A percentile compares a stretch with the other conserved stretches of the same genome.
These are phyloP conservation scores for Puccinia hordei DNA, from an alignment of 1,284 basidiomycete species.

Conservation along the genomic window DNA sequence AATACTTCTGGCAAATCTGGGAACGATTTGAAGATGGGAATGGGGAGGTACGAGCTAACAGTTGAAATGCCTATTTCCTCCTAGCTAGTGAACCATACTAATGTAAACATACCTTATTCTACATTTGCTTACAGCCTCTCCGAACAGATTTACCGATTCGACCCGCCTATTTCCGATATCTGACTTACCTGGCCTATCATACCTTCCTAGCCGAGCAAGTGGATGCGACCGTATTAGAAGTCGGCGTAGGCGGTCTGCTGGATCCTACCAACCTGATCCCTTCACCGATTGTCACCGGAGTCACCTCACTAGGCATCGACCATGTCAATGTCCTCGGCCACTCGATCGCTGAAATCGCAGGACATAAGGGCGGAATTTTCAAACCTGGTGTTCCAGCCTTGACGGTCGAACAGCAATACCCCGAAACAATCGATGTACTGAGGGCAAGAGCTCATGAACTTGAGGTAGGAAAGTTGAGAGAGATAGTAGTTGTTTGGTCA, in stretches of 20 bases:
- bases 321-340: conserved; percentile 88
- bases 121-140: conserved; percentile 10
- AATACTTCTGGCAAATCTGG: conserved; percentile 97
- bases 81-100: too few relatives aligned
- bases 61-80: not conserved
- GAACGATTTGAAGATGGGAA: conserved; percentile 69
- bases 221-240: conserved; percentile 90
- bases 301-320: conserved; percentile 88
- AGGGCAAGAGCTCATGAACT: conserved; percentile 38
- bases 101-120: not conserved
- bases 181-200: conserved; percentile 91
- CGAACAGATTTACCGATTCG: conserved; percentile 68
- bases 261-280: conserved; percentile 97
- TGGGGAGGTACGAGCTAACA: conserved; percentile 26
- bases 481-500: not conserved
- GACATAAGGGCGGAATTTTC: conserved; percentile 96
- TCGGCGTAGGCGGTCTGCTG: conserved; percentile 90
- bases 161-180: conserved; percentile 91
- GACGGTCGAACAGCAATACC: conserved; percentile 29
- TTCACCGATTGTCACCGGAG: conserved; percentile 80
- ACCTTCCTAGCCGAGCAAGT: conserved; percentile 65
- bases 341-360: conserved; percentile 85
- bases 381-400: conserved; percentile 63
- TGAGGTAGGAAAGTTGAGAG: conserved; percentile 10
- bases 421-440: conserved; percentile 32